Evolutionary conservation across 75 land plant genomes (phyloP).

Genomic region (Picea sitchensis): DNA sequence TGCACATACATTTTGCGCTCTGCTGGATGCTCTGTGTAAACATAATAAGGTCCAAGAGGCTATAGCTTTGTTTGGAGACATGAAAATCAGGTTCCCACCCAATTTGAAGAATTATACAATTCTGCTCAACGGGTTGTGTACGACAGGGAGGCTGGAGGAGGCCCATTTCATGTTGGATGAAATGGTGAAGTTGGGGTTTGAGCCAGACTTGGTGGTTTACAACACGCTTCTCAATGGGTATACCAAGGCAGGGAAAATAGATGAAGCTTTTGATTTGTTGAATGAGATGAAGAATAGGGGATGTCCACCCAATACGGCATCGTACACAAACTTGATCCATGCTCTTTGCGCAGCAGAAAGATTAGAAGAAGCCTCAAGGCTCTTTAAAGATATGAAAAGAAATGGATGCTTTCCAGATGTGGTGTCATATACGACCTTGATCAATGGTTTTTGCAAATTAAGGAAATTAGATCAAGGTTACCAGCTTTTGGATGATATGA

Average conservation of each 20-base stretch:
- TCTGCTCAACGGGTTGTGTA: slow-evolving; percentile 73
- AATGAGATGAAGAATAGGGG: slow-evolving; percentile 54
- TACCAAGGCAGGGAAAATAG: slow-evolving; percentile 45
- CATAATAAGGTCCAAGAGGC: slow-evolving; percentile 62
- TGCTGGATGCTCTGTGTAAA: slow-evolving; percentile 67
- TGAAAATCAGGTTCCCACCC: slow-evolving; percentile 47
- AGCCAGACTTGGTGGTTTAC: slow-evolving; percentile 68
- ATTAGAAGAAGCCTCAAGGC: slow-evolving; percentile 54
- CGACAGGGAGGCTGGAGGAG: slow-evolving; percentile 61
- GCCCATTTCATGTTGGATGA: slow-evolving; percentile 60
- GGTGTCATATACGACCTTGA: slow-evolving; percentile 61
- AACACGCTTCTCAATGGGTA: slow-evolving; percentile 62
- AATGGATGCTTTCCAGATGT: slow-evolving; percentile 48
- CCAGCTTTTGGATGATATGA: slow-evolving; percentile 52
- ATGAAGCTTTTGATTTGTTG: slow-evolving; percentile 48
- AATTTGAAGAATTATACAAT: slow-evolving; percentile 54
- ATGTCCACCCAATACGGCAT: slow-evolving; percentile 49
- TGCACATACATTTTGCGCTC: slow-evolving; percentile 48
- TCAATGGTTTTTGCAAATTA: slow-evolving; percentile 62
- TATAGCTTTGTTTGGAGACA: slow-evolving; percentile 50
- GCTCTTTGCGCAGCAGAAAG: slow-evolving; percentile 44
- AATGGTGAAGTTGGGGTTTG: slow-evolving; percentile 60
- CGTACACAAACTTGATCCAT: slow-evolving; percentile 58
- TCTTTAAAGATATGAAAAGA: slow-evolving; percentile 52
- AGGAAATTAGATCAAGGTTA: slow-evolving; percentile 40